Base-by-base conservation (phyloP, 2,329 filamentous ascomycete species). In the Penicillium sp. region DNA sequence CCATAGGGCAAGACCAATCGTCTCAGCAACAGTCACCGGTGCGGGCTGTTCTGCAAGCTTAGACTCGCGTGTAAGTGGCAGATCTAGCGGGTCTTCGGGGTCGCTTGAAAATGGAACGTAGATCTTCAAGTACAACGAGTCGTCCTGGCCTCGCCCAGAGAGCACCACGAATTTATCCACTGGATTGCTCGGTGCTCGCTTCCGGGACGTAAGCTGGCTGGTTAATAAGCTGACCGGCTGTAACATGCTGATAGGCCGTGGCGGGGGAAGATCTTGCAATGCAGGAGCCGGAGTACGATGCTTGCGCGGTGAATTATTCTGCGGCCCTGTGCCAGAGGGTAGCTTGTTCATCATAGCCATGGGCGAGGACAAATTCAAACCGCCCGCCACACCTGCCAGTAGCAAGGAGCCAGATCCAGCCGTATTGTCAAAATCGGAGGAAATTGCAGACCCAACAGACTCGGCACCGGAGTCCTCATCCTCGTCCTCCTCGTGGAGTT, bases 1-100 rank as follows among this genome's bases (percentile, higher is more conserved):
- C 79, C 82, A 88, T n/a, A 88, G 72, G 8, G 81, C 80, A 55
- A 87, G 76, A 4, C 86, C 86, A 63, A 88, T 88, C 2, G 86
- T 81, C 66, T 88, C 85, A 1, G 81, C 80, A 6, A 88, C 86
- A 6, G 80, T 85, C 21, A 85, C 81, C 2, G 77, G 78, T 5
- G 74, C 71, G 33, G 74, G 71, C 42, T 76, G 74, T 10, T 77
- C 74, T 25, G 80, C 76, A 40, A 85, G 82, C 60, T 84, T 84
- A 9, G 82, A 81, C 41, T 80, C 80, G 48, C 82, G 80, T 25
- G 79, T 76, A 27, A 87, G 75, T 4, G 85, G 80, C 57, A 88
- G 77, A 66, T 88, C 83, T 42, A 86, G 75, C 0, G 84, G 80
- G 47, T 84, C 80, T 3, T 81, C 79, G 0, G 84, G 76, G 27